Conservation (phyloP, 768 basidiomycete genomes). For the Boletus reticuloceps region DNA sequence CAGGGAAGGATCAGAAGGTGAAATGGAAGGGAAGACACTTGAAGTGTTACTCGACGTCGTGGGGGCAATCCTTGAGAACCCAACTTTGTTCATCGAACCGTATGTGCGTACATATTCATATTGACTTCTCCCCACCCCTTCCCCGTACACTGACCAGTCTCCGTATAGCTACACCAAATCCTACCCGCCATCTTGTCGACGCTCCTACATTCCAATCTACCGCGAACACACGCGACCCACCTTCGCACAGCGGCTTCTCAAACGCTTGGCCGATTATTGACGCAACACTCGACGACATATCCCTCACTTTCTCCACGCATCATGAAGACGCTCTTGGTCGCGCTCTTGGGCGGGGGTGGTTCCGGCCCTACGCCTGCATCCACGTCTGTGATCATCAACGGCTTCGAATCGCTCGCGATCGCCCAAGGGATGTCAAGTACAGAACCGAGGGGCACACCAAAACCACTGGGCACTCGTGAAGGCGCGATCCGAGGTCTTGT, state of each 20-base stretch:
- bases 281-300: conserved; percentile 84
- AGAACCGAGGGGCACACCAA: conserved; percentile 38
- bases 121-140: background rate
- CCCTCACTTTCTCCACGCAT: conserved; percentile 85
- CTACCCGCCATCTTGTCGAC: conserved; percentile 90
- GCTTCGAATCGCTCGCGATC: conserved; percentile 27
- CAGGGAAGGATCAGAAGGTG: conserved; percentile 45
- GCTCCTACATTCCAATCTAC: conserved; percentile 84
- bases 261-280: conserved; percentile 77
- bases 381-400: conserved; percentile 19
- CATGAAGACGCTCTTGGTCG: conserved; percentile 90
- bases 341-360: conserved; percentile 52
- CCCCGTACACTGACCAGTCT: background rate
- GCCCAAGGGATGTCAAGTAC: conserved; percentile 35
- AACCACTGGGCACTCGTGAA: conserved; percentile 79
- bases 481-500: conserved; percentile 87
- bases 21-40: conserved; percentile 67
- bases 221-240: conserved; percentile 60
- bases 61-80: conserved; percentile 81
- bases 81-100: conserved; percentile 90
- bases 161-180: conserved; percentile 86
- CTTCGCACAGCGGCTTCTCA: conserved; percentile 82
- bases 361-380: conserved; percentile 8
- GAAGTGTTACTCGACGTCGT: conserved; percentile 85
- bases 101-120: conserved; percentile 63